A percentile compares a stretch with the other conserved stretches of the same genome.
These are phyloP conservation scores for Ciborinia camelliae DNA, from an alignment of 2,329 filamentous ascomycete genomes.

Conservation along the genomic window DNA sequence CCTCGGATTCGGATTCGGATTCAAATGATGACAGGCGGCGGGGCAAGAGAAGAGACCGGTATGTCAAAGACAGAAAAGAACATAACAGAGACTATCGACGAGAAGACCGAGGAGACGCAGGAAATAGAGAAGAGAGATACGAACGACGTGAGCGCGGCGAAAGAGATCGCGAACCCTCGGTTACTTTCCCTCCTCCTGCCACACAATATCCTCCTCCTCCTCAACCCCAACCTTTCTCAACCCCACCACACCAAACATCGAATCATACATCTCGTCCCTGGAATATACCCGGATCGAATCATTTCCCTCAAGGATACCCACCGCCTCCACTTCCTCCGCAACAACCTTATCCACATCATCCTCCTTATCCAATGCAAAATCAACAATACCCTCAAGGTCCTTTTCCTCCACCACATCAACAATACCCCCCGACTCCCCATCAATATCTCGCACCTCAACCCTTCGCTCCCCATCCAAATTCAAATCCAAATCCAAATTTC, in stretches of 20 bases:
- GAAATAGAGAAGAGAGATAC: neutral
- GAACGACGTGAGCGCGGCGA: neutral
- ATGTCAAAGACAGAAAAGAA: neutral
- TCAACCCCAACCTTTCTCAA: neutral
- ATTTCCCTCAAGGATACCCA: neutral
- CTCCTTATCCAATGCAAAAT: slow-evolving; percentile 14
- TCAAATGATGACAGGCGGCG: neutral
- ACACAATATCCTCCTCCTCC: neutral
- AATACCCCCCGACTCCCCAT: neutral
- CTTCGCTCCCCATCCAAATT: slow-evolving; percentile 4
- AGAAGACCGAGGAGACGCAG: neutral
- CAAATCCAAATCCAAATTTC: neutral
- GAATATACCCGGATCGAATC: neutral
- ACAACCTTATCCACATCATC: slow-evolving; percentile 17
- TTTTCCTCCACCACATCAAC: neutral
- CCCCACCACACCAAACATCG: neutral
- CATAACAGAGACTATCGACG: neutral
- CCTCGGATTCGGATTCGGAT: neutral
- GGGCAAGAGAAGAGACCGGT: neutral
- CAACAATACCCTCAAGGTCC: neutral
- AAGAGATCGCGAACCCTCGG: neutral
- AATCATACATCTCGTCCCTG: neutral
- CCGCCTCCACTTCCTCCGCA: slow-evolving; percentile 8
- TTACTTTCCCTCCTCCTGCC: neutral
- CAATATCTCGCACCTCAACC: slow-evolving; percentile 23